Conservation (phyloP, 2,329 filamentous ascomycete species). For the Iodosphaeria phyllophila region DNA sequence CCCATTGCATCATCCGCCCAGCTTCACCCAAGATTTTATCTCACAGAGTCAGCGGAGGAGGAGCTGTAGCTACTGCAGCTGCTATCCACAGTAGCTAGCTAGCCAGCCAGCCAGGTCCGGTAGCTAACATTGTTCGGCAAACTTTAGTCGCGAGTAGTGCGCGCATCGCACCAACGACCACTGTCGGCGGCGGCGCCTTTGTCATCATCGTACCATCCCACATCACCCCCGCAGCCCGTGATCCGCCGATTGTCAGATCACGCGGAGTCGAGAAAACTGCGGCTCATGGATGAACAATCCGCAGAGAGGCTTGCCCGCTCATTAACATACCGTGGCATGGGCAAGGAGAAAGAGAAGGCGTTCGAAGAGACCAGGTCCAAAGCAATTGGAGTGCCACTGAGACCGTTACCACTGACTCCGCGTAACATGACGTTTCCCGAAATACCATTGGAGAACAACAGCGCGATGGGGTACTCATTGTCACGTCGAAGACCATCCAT, state of each 20-base stretch:
- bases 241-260: constrained; percentile 37
- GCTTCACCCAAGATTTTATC: neutral
- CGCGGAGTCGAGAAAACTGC: constrained; percentile 24
- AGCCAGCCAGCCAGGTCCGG: neutral
- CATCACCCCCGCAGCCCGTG: constrained; percentile 30
- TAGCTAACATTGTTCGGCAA: constrained; percentile 5
- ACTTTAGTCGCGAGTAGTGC: constrained; percentile 26
- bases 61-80: neutral
- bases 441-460: too few relatives aligned
- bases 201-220: constrained; percentile 25
- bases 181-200: constrained; percentile 30
- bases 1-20: neutral
- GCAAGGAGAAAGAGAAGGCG: constrained; percentile 22
- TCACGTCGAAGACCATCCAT: constrained; percentile 23
- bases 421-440: constrained; percentile 23
- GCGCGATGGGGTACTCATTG: constrained; percentile 9
- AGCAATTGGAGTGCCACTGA: constrained; percentile 18
- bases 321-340: constrained; percentile 20
- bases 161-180: constrained; percentile 29
- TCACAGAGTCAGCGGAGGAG: too few relatives aligned
- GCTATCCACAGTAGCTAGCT: neutral
- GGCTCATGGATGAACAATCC: constrained; percentile 20
- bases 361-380: constrained; percentile 16
- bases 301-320: constrained; percentile 21
- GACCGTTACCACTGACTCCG: constrained; percentile 28